These are phyloP conservation scores for Mortierella sp. DNA, from an alignment of 371 early-diverging fungal genomes.

Conservation along the genomic window DNA sequence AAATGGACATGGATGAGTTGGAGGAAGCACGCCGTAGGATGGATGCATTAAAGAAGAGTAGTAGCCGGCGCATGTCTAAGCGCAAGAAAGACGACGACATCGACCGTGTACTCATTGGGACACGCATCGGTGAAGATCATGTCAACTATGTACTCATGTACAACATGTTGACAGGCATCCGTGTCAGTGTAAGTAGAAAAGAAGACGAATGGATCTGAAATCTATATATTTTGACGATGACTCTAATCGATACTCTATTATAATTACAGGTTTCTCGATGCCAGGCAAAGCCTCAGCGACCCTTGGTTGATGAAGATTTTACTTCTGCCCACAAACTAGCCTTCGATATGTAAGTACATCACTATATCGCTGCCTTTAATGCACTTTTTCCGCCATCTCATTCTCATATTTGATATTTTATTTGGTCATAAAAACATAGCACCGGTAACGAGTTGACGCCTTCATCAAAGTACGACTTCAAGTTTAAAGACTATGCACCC, in stretches of 20 bases:
- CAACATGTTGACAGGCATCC: constrained; percentile 96
- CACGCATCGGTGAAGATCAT: constrained; percentile 75
- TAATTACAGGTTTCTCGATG: constrained; percentile 78
- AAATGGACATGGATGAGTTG: constrained; percentile 47
- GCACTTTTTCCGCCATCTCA: no score
- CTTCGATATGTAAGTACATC: constrained; percentile 85
- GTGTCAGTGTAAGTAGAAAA: constrained; percentile 76
- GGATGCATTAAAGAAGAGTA: constrained; percentile 52
- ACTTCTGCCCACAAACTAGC: constrained; percentile 91
- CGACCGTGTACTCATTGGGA: constrained; percentile 71
- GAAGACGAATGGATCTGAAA: neutral
- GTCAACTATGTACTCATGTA: constrained; percentile 92
- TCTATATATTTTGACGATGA: no score
- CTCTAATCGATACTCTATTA: neutral
- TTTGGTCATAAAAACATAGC: constrained; percentile 91
- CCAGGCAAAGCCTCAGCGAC: constrained; percentile 83
- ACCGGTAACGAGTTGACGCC: constrained; percentile 96
- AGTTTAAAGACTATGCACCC: constrained; percentile 98
- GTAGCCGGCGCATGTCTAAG: constrained; percentile 54
- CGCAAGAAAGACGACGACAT: constrained; percentile 67
- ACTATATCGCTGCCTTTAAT: neutral
- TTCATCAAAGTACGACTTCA: constrained; percentile 94
- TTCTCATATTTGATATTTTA: no score
- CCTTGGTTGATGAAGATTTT: constrained; percentile 84
- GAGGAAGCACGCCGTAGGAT: constrained; percentile 43